Base-by-base conservation (phyloP, 2,329 filamentous ascomycete genomes). In the Pseudocercospora musae region DNA sequence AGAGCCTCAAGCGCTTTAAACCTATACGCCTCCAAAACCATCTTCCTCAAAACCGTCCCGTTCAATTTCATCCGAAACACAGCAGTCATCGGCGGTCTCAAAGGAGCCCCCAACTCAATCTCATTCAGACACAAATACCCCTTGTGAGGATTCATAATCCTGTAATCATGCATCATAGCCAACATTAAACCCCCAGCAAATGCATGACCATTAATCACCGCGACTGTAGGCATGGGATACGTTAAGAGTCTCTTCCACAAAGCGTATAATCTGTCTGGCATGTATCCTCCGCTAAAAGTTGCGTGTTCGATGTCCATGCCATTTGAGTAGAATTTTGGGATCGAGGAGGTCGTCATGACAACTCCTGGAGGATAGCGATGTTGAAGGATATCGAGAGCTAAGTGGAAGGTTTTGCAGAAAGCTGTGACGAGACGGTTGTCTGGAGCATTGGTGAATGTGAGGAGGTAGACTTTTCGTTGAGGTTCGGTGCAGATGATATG, bases 51-150 rank as follows among this genome's bases (percentile, higher is more conserved):
- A 0, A 82, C 81, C 1, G 72, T 62, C 0, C 81, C 75, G 0
- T 82, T 70, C 2, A 88, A 74, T 77, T 94, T 95, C 69, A 87
- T 79, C 13, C 89, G 82, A 79, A 95, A 94, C 66, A 95, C 85
- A 54, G 82, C 80, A 58, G 84, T 84, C 89, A 96, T 92, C 62
- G 89, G 82, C 2, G 90, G 83, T 67, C 87, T 84, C 37, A 95
- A 83, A n/a, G 88, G 85, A 1, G 88, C 88, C 57, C 91, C 90
- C 65, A 95, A 89, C 68, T 92, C 87, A 13, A 95, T 81, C 78
- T 95, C 91, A 76, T 94, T 94, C 68, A 95, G 79, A 76, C 91
- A 94, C 42, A 90, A 75, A 76, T 86, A 93, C n/a, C 91, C 91
- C 20, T 84, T 81, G 1, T 81, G 72, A 0, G 88, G 84, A 72